These are phyloP conservation scores for Dictyostelium brefeldianum DNA, from an alignment of 78 protist genomes.

Conservation along the genomic window DNA sequence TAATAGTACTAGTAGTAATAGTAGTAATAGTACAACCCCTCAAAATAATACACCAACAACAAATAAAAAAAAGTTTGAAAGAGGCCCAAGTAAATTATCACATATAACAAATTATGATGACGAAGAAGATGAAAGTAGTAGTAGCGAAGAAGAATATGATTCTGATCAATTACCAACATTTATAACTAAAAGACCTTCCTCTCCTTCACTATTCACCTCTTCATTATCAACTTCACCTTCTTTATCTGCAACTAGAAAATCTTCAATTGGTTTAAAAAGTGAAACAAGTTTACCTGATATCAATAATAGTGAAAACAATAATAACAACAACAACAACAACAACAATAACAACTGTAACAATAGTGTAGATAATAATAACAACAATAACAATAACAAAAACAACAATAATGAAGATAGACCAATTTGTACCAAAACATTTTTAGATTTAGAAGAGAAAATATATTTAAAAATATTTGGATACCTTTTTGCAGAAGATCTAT, in stretches of 20 bases:
- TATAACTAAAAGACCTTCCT: not conserved
- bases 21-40: not conserved
- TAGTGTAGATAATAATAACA: not conserved
- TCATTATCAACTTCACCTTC: not conserved
- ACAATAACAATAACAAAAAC: not conserved
- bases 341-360: not conserved
- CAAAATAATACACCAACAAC: not conserved
- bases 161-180: not conserved
- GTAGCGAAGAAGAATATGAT: constrained; percentile 50
- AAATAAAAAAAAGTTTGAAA: not conserved
- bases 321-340: not conserved
- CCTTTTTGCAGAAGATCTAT: constrained; percentile 18
- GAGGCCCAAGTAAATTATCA: not conserved
- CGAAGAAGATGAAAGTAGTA: constrained; percentile 32
- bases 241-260: not conserved
- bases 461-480: not conserved
- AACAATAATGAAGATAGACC: not conserved
- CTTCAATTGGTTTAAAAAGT: not conserved
- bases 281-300: not conserved
- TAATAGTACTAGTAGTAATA: not conserved
- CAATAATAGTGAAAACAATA: not conserved
- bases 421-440: constrained; percentile 6
- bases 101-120: not conserved
- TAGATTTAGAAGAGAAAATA: constrained; percentile 1
- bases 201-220: not conserved